Base-by-base conservation (phyloP, 352 stramenopile genomes). In the Peronospora belbahrii region DNA sequence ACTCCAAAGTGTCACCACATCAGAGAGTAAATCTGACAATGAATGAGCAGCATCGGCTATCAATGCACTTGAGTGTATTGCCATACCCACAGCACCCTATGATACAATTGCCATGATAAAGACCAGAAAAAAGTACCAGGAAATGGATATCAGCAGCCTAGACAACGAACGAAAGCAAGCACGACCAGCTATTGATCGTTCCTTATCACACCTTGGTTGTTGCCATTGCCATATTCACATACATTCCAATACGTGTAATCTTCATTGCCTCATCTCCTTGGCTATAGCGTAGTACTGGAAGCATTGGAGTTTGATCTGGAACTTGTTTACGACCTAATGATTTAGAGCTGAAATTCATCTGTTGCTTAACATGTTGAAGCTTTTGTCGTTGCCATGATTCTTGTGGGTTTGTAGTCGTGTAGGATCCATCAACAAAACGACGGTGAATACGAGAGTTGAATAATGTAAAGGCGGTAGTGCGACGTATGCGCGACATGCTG, bases 11-110 rank as follows among this genome's bases (percentile, higher is more conserved):
- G 96, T 99, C 27, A 99, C 94, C 56, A 97, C 88, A 59, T 99
- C 96, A 19, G 78, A 96, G 27, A 98, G 72, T 40, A 99, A 68
- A 74, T 99, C 96, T 7, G 80, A 97, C 3, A 98, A 56, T 10
- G 88, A 97, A 74, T 99, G 96, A 14, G 84, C 92, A 0, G 96
- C 95, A 64, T 99, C 96, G 3, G 95, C 92, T 22, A 99, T 74
- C 49, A 99, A 65, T 17, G 88, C 95, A 8, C 79, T 94, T 13
- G 86, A 97, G 63, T 94, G 81, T 40, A 80, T 87, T 0, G 65
- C 64, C 19, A 80, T 42, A 17, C 85, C 85, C 0, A 95, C 59
- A 3, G 69, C 85, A 30, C 76, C 88, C 85, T 70, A 55, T n/a
- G n/a, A 22, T 32, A 35, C 13, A 49, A 42, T 28, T 6, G 15